These are phyloP conservation scores for Trichophyton verrucosum DNA, from an alignment of 2,329 filamentous ascomycete species.

Conservation along the genomic window DNA sequence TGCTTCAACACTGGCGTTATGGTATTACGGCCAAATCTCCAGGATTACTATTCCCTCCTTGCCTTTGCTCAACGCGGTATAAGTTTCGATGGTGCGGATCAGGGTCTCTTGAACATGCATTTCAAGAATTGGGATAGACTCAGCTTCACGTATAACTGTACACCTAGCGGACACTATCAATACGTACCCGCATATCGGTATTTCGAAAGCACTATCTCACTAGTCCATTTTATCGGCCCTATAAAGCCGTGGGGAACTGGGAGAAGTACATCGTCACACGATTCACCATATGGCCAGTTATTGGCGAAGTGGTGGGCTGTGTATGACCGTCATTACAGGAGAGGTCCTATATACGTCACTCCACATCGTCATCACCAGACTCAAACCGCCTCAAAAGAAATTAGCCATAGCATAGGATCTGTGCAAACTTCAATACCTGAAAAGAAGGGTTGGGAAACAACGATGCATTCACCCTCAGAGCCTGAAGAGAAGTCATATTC, in stretches of 20 bases:
- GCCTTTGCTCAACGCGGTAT: constrained; percentile 75
- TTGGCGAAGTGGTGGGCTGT: constrained; percentile 85
- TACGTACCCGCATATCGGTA: constrained; percentile 91
- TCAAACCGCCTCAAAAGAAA: neutral
- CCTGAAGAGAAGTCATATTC: no score
- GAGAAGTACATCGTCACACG: constrained; percentile 24
- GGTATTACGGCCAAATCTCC: constrained; percentile 74
- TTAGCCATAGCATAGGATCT: neutral
- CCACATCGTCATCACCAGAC: neutral
- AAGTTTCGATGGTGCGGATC: constrained; percentile 94
- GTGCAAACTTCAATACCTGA: neutral
- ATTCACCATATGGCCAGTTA: constrained; percentile 62
- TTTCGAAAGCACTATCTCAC: constrained; percentile 76
- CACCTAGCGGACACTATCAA: constrained; percentile 91
- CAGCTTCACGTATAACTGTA: constrained; percentile 95
- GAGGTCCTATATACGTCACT: constrained; percentile 8
- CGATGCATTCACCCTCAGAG: neutral
- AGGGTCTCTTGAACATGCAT: constrained; percentile 90
- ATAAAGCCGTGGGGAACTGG: constrained; percentile 76
- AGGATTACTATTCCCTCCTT: constrained; percentile 72
- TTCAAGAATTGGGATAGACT: constrained; percentile 77
- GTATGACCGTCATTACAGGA: constrained; percentile 72
- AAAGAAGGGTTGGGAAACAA: neutral
- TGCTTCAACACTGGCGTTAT: constrained; percentile 97
- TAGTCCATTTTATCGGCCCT: constrained; percentile 88